A percentile compares a stretch with the other conserved stretches of the same genome.
Evolutionary conservation across 164 flowering plant species (phyloP).

Genomic region (Litsea cubeba): DNA sequence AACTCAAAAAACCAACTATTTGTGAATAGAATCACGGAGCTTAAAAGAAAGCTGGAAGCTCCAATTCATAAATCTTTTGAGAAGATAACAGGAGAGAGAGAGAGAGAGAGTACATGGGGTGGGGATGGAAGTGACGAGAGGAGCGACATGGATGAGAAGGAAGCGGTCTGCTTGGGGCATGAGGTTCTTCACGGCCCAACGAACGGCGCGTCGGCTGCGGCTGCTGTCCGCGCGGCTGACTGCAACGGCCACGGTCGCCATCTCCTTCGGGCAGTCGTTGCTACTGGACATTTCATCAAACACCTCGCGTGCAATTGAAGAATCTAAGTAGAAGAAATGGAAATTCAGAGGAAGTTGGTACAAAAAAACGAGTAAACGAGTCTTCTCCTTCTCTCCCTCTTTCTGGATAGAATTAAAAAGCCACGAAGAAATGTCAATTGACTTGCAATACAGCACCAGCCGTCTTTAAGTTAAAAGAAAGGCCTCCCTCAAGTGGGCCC

Average conservation of each 20-base stretch:
- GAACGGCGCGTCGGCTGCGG: slow-evolving; percentile 61
- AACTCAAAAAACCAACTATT: background rate
- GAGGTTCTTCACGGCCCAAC: slow-evolving; percentile 74
- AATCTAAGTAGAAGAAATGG: too few relatives aligned
- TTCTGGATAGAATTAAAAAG: too few relatives aligned
- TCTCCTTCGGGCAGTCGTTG: background rate
- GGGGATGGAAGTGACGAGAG: slow-evolving; percentile 53
- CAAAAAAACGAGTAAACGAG: too few relatives aligned
- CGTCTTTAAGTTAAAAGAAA: too few relatives aligned
- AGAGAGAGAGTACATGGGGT: slow-evolving; percentile 50
- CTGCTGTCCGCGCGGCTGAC: slow-evolving; percentile 34
- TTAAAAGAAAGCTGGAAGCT: background rate
- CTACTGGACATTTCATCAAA: background rate
- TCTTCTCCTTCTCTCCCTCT: too few relatives aligned
- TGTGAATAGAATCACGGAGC: background rate
- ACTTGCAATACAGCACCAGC: too few relatives aligned
- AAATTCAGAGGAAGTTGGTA: too few relatives aligned
- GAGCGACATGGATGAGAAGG: slow-evolving; percentile 66
- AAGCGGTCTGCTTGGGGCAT: slow-evolving; percentile 40
- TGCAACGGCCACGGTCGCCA: slow-evolving; percentile 52
- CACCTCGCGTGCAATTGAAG: background rate
- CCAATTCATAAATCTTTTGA: background rate
- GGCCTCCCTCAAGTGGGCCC: too few relatives aligned
- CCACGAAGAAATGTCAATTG: too few relatives aligned
- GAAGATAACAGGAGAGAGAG: background rate